A percentile compares a stretch with the other conserved stretches of the same genome.
Conservation (phyloP, 768 basidiomycete genomes). For the Mycena belliarum region DNA sequence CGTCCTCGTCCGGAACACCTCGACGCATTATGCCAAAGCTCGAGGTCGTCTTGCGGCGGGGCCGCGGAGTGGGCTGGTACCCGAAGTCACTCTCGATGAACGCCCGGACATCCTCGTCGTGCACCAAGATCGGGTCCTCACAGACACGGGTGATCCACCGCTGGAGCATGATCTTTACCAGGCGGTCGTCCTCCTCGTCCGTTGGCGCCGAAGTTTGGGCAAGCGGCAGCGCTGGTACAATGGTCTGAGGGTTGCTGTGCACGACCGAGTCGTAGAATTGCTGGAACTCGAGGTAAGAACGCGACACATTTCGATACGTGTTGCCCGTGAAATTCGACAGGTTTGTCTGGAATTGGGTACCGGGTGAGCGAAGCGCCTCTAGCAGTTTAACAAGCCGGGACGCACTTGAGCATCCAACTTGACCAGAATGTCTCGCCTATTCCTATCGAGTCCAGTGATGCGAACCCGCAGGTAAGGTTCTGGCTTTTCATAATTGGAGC, state of each 20-base stretch:
- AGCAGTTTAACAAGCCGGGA: conserved; percentile 7
- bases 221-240: conserved; percentile 93
- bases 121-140: conserved; percentile 84
- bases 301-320: conserved; percentile 90
- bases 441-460: conserved; percentile 90
- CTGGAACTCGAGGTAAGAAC: conserved; percentile 94
- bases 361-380: background rate
- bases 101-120: conserved; percentile 91
- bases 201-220: conserved; percentile 95
- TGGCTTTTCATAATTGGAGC: conserved; percentile 67
- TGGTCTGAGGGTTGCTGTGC: conserved; percentile 92
- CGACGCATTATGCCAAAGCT: conserved; percentile 79
- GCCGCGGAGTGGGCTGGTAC: conserved; percentile 81
- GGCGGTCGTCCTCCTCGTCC: conserved; percentile 96
- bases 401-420: conserved; percentile 93
- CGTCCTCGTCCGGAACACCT: conserved; percentile 90
- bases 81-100: conserved; percentile 99
- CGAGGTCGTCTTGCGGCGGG: conserved; percentile 68
- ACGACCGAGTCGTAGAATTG: conserved; percentile 90
- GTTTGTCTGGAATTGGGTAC: conserved; percentile 67
- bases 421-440: conserved; percentile 91
- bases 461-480: conserved; percentile 88
- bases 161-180: conserved; percentile 94
- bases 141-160: conserved; percentile 92
- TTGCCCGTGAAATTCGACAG: conserved; percentile 87